Evolutionary conservation across 1,139 yeast species (phyloP).

Genomic region (Nakaseomyces kungkrabaensis): DNA sequence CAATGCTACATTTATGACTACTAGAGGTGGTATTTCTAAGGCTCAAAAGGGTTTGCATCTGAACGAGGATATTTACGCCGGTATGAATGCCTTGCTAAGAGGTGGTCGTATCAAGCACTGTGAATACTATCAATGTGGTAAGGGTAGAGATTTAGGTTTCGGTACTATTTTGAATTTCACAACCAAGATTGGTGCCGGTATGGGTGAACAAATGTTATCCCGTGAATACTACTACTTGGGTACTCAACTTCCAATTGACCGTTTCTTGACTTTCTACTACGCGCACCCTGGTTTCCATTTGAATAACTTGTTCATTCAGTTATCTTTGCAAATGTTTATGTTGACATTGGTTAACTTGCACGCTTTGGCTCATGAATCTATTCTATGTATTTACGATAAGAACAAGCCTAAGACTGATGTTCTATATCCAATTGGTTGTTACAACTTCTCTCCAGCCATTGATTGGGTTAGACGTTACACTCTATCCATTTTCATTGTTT

Average conservation of each 20-base stretch:
- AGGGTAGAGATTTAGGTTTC: constrained; percentile 99
- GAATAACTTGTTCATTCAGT: constrained; percentile 89
- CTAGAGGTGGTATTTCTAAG: constrained; percentile 99
- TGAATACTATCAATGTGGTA: constrained; percentile 99
- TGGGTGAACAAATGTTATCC: constrained; percentile 99
- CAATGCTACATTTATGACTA: constrained; percentile 87
- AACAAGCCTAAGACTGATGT: constrained; percentile 81
- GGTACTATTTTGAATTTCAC: constrained; percentile 98
- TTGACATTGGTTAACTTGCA: constrained; percentile 86
- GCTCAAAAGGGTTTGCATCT: constrained; percentile 97
- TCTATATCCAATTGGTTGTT: constrained; percentile 84
- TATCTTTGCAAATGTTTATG: constrained; percentile 88
- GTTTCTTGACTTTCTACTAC: constrained; percentile 94
- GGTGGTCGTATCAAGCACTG: constrained; percentile 99
- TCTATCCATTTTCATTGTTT: constrained; percentile 93
- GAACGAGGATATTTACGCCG: constrained; percentile 99
- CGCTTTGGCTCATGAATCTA: constrained; percentile 82
- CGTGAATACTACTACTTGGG: constrained; percentile 97
- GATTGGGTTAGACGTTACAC: constrained; percentile 98
- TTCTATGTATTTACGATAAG: constrained; percentile 73
- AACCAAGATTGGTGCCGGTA: constrained; percentile 99
- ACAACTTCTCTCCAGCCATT: constrained; percentile 79
- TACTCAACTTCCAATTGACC: constrained; percentile 92
- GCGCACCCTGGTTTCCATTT: constrained; percentile 99
- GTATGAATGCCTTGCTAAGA: constrained; percentile 95